A percentile compares a stretch with the other conserved stretches of the same genome.
Evolutionary conservation across 352 stramenopile species (phyloP).

Genomic region (Phytophthora rubi): DNA sequence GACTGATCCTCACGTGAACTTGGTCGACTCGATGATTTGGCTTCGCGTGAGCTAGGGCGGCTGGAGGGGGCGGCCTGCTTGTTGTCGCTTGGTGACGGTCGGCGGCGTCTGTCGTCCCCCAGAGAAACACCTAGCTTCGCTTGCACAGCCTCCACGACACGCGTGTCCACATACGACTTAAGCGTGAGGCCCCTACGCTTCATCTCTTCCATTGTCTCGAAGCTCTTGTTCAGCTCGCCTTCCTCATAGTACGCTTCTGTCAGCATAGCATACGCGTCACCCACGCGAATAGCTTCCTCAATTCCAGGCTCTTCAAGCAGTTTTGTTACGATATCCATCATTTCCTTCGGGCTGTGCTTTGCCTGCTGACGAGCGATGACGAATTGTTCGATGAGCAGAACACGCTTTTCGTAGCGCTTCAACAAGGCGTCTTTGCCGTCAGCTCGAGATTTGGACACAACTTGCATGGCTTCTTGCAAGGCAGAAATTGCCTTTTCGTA

Average conservation of each 20-base stretch:
- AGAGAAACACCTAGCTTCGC: constrained; percentile 47
- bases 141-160: constrained; percentile 75
- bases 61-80: constrained; percentile 32
- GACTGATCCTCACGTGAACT: constrained; percentile 20
- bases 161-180: constrained; percentile 78
- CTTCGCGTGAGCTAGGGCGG: constrained; percentile 29
- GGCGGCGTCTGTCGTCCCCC: constrained; percentile 31
- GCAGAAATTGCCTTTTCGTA: constrained; percentile 93
- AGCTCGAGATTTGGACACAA: constrained; percentile 77
- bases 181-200: constrained; percentile 59
- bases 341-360: constrained; percentile 68
- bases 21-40: constrained; percentile 26
- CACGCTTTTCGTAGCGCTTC: constrained; percentile 63
- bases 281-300: constrained; percentile 86
- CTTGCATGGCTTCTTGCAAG: constrained; percentile 91
- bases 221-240: constrained; percentile 67
- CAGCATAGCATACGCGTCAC: constrained; percentile 91
- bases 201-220: constrained; percentile 86
- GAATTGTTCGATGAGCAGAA: constrained; percentile 88
- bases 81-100: constrained; percentile 35
- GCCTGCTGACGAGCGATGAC: constrained; percentile 67
- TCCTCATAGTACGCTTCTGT: constrained; percentile 79
- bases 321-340: constrained; percentile 78
- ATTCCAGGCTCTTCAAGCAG: constrained; percentile 87
- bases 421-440: constrained; percentile 75